Percentiles rank a stretch among this genome's conserved stretches.
Evolutionary conservation across 805 yeast species (phyloP).

Genomic region (Candida pini): DNA sequence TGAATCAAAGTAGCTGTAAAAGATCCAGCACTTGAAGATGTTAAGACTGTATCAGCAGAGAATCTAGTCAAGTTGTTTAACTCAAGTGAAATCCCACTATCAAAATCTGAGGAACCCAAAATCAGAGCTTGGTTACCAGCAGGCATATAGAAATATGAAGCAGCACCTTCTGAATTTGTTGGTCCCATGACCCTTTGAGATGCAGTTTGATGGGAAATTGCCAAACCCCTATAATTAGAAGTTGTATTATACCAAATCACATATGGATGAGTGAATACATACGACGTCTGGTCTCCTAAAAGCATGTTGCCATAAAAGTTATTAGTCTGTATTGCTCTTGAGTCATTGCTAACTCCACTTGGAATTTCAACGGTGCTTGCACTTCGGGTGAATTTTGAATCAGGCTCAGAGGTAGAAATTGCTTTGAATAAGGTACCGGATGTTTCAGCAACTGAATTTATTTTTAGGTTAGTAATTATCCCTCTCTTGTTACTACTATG

Average conservation of each 20-base stretch:
- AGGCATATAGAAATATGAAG: constrained; percentile 61
- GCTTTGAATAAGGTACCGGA: constrained; percentile 36
- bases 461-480: too few species aligned
- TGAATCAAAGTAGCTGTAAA: constrained; percentile 62
- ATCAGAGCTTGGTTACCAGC: constrained; percentile 52
- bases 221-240: constrained; percentile 46
- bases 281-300: constrained; percentile 55
- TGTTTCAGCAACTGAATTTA: constrained; percentile 18
- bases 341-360: constrained; percentile 16
- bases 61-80: constrained; percentile 15
- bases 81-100: constrained; percentile 9
- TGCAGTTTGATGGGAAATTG: constrained; percentile 55
- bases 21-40: constrained; percentile 28
- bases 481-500: too few species aligned
- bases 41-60: constrained; percentile 15
- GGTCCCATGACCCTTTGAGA: constrained; percentile 61
- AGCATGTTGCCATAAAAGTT: constrained; percentile 70
- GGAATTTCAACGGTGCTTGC: constrained; percentile 22
- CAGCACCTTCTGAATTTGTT: constrained; percentile 31
- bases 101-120: constrained; percentile 38
- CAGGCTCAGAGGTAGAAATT: constrained; percentile 40
- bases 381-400: constrained; percentile 32
- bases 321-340: constrained; percentile 52
- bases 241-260: constrained; percentile 57
- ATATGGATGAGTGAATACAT: constrained; percentile 75